Conservation (phyloP, 352 stramenopile species). For the Globisporangium cylindrosporum region DNA sequence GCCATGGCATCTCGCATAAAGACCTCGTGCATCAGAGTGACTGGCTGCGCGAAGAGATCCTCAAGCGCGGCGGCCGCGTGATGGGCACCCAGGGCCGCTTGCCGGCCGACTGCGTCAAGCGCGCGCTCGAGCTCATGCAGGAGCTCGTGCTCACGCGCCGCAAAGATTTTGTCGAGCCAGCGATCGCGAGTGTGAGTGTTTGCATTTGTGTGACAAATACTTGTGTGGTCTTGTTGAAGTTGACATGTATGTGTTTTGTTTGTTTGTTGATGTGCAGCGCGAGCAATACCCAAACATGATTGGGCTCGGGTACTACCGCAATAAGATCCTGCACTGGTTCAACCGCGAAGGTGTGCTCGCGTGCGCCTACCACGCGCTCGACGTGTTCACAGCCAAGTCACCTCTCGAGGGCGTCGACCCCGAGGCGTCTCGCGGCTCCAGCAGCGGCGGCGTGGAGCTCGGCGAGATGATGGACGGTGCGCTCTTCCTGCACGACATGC, state of each 20-base stretch:
- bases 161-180: constrained; percentile 78
- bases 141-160: constrained; percentile 69
- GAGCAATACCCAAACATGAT: constrained; percentile 88
- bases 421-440: neutral
- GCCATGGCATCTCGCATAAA: constrained; percentile 68
- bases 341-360: constrained; percentile 74
- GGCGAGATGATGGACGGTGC: constrained; percentile 58
- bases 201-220: neutral
- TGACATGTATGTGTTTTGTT: constrained; percentile 13
- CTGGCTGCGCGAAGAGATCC: constrained; percentile 71
- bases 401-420: constrained; percentile 9
- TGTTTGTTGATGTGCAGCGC: constrained; percentile 29
- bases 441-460: constrained; percentile 31
- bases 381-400: constrained; percentile 33
- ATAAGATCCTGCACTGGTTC: constrained; percentile 88
- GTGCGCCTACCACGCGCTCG: constrained; percentile 69
- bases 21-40: constrained; percentile 72
- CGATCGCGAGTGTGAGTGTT: constrained; percentile 60
- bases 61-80: constrained; percentile 65
- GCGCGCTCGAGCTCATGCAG: constrained; percentile 58
- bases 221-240: neutral
- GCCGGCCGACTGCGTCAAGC: constrained; percentile 61
- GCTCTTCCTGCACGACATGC: constrained; percentile 73
- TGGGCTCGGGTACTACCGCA: constrained; percentile 83
- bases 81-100: constrained; percentile 67